phyloP scores from a whole-genome alignment of 2,329 filamentous ascomycete species.

The Orbilia quercus region DNA sequence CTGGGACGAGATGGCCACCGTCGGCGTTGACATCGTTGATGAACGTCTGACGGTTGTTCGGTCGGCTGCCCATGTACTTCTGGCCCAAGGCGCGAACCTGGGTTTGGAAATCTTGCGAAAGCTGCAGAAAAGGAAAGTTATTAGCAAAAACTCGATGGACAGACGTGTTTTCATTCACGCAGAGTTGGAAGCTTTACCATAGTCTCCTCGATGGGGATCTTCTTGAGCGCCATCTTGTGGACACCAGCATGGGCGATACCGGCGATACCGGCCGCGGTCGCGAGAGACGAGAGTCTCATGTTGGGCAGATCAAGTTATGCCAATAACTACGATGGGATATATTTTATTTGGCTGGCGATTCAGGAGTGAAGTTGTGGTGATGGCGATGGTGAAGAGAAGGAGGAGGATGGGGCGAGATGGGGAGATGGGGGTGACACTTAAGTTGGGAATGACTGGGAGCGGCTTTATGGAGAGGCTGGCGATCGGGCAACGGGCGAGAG shows the following conservation, averaged over 20 bases:
- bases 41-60: constrained; percentile 78
- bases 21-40: constrained; percentile 75
- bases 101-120: constrained; percentile 70
- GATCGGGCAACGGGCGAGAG: constrained; percentile 33
- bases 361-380: not conserved
- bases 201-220: constrained; percentile 91
- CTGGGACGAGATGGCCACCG: constrained; percentile 80
- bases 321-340: constrained; percentile 39
- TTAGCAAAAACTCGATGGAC: constrained; percentile 11
- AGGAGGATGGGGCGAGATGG: constrained; percentile 6
- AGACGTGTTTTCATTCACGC: no score
- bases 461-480: constrained; percentile 45
- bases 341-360: constrained; percentile 14
- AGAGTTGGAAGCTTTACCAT: constrained; percentile 72
- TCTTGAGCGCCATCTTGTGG: constrained; percentile 98
- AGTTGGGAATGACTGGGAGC: constrained; percentile 34
- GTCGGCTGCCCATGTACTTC: constrained; percentile 92
- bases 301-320: constrained; percentile 39
- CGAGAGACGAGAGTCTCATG: constrained; percentile 53
- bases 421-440: constrained; percentile 13
- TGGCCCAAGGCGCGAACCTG: constrained; percentile 87
- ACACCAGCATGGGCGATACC: constrained; percentile 85
- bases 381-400: constrained; percentile 15
- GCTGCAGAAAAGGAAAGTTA: constrained; percentile 40
- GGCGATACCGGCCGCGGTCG: constrained; percentile 53